Evolutionary conservation across 177 flowering plant genomes (phyloP).

Genomic region (Vitis hybrid): DNA sequence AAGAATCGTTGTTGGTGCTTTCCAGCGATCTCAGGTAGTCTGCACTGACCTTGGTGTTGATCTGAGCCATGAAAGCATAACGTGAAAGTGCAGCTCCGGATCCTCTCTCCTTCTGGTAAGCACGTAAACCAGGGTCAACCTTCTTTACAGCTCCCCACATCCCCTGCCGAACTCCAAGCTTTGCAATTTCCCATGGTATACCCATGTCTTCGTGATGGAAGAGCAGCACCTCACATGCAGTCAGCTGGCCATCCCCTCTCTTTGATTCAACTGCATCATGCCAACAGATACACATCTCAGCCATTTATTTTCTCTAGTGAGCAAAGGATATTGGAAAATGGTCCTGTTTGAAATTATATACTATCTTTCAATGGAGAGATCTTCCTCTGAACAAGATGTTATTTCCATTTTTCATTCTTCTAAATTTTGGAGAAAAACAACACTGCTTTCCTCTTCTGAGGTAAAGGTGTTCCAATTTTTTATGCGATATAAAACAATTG

Average conservation of each 20-base stretch:
- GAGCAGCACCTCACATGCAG: slow-evolving; percentile 87
- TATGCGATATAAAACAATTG: too few species aligned
- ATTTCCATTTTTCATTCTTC: too few species aligned
- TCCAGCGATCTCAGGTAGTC: slow-evolving; percentile 58
- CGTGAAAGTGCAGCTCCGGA: slow-evolving; percentile 61
- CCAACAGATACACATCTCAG: slow-evolving; percentile 5
- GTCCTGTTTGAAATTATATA: too few species aligned
- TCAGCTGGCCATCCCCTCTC: slow-evolving; percentile 65
- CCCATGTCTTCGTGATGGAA: slow-evolving; percentile 99
- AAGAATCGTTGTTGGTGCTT: slow-evolving; percentile 15
- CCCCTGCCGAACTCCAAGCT: slow-evolving; percentile 90
- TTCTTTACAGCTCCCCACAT: slow-evolving; percentile 98
- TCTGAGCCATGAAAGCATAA: slow-evolving; percentile 73
- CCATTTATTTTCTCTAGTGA: neutral
- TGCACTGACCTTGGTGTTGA: slow-evolving; percentile 66
- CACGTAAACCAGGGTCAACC: slow-evolving; percentile 90
- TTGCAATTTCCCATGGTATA: slow-evolving; percentile 97
- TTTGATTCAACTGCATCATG: slow-evolving; percentile 72
- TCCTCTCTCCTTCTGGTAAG: slow-evolving; percentile 64
- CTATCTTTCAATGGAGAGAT: neutral
- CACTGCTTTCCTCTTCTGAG: too few species aligned
- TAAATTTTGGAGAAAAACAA: too few species aligned
- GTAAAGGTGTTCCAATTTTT: too few species aligned
- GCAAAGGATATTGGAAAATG: neutral
- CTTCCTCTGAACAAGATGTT: too few species aligned